Percentiles rank a stretch among this genome's conserved stretches.
Evolutionary conservation across 768 basidiomycete genomes (phyloP).

Genomic region (Suillus decipiens): DNA sequence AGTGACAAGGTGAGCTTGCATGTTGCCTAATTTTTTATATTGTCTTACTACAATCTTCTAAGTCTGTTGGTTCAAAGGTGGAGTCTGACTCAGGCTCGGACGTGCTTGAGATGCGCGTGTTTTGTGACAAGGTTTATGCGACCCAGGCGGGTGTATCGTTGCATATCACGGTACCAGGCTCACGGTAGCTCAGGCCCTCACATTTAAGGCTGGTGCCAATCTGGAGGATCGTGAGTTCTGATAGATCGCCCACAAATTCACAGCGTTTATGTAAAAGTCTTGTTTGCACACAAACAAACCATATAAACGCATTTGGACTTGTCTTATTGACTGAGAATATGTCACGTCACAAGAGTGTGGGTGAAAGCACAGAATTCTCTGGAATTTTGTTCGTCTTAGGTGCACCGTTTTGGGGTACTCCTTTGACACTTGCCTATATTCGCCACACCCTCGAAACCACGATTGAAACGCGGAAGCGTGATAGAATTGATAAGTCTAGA

Average conservation of each 20-base stretch:
- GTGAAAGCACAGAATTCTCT: conserved; percentile 1
- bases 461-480: conserved; percentile 3
- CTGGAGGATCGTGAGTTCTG: neutral
- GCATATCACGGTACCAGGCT: neutral
- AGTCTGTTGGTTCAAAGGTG: neutral
- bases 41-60: neutral
- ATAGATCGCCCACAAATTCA: neutral
- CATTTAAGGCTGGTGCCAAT: neutral
- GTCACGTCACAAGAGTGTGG: conserved; percentile 1
- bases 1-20: neutral
- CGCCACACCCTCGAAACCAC: neutral
- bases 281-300: neutral
- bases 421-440: neutral
- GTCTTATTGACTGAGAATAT: neutral
- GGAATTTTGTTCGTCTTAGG: neutral
- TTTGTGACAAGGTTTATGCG: neutral
- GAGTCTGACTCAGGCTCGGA: neutral
- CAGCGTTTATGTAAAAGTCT: neutral
- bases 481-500: neutral
- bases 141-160: neutral
- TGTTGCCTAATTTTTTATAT: neutral
- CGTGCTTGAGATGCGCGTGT: neutral
- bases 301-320: neutral
- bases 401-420: neutral
- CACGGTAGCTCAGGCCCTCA: neutral